A percentile compares a stretch with the other conserved stretches of the same genome.
These are phyloP conservation scores for Clonostachys rhizophaga DNA, from an alignment of 2,329 filamentous ascomycete species.

Conservation along the genomic window DNA sequence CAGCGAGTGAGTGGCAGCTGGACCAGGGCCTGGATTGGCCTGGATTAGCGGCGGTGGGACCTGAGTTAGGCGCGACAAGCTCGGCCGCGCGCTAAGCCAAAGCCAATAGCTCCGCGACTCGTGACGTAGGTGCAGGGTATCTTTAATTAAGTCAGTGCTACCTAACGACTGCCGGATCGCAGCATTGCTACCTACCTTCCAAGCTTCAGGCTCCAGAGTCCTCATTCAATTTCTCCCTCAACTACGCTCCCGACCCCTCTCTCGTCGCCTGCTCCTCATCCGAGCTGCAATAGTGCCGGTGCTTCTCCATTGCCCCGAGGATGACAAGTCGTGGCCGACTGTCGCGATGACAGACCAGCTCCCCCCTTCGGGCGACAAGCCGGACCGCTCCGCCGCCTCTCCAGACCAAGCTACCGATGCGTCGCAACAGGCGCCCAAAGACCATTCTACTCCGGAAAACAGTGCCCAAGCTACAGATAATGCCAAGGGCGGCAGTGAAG, in stretches of 20 bases:
- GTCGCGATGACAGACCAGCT: slow-evolving; percentile 8
- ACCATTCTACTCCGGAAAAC: not conserved
- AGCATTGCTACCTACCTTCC: not conserved
- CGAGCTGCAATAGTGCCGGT: too few relatives aligned
- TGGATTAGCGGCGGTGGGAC: too few relatives aligned
- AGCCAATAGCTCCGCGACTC: slow-evolving; percentile 3
- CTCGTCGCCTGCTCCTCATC: too few relatives aligned
- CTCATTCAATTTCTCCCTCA: not conserved
- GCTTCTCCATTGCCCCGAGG: too few relatives aligned
- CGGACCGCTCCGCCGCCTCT: not conserved
- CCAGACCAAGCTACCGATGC: not conserved
- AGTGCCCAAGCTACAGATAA: not conserved
- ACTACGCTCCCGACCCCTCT: not conserved
- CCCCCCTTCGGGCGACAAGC: slow-evolving; percentile 4
- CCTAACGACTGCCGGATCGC: not conserved
- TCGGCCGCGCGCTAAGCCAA: too few relatives aligned
- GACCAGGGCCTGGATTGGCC: too few relatives aligned
- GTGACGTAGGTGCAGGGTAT: slow-evolving; percentile 17
- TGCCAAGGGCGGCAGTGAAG: not conserved
- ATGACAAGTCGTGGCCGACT: not conserved
- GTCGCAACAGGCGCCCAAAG: not conserved
- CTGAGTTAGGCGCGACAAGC: too few relatives aligned
- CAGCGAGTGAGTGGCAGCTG: too few relatives aligned
- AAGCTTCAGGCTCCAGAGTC: not conserved
- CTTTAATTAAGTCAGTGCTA: too few relatives aligned